These are phyloP conservation scores for Rhizopogon rudus DNA, from an alignment of 768 basidiomycete genomes.

Conservation along the genomic window DNA sequence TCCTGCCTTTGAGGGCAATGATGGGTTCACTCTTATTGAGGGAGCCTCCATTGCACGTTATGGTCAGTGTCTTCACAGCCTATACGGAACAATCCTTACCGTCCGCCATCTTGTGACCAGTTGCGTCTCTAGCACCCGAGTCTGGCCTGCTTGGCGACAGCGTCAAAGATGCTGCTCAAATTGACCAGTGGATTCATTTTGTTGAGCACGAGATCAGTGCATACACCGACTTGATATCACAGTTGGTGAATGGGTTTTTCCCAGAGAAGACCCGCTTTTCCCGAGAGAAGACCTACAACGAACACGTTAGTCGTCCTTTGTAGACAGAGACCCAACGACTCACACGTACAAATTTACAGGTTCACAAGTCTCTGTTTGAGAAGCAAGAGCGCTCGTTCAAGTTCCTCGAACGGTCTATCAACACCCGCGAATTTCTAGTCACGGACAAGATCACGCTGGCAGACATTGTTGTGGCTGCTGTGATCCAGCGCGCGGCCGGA, in stretches of 20 bases:
- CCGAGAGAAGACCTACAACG: slow-evolving; percentile 10
- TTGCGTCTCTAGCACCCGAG: slow-evolving; percentile 21
- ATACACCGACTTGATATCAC: slow-evolving; percentile 15
- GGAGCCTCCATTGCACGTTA: slow-evolving; percentile 26
- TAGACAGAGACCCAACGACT: neutral
- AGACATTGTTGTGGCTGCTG: slow-evolving; percentile 19
- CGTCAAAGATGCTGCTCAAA: slow-evolving; percentile 18
- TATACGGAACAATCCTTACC: neutral
- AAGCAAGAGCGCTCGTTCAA: slow-evolving; percentile 18
- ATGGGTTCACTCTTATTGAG: slow-evolving; percentile 23
- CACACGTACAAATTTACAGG: slow-evolving; percentile 2
- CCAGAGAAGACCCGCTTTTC: neutral
- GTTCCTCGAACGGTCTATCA: slow-evolving; percentile 19
- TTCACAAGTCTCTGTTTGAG: slow-evolving; percentile 10
- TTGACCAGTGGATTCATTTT: slow-evolving; percentile 29
- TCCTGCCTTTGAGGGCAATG: slow-evolving; percentile 19
- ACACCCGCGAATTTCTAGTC: slow-evolving; percentile 16
- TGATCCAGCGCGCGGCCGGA: slow-evolving; percentile 15
- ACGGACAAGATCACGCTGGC: slow-evolving; percentile 20
- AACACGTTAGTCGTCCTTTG: neutral
- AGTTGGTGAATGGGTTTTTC: slow-evolving; percentile 11
- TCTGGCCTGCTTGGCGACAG: slow-evolving; percentile 22
- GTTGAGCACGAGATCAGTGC: slow-evolving; percentile 19
- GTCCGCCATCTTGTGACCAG: neutral
- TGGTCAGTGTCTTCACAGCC: slow-evolving; percentile 6